Conservation (phyloP, 176 grass and related monocot species). For the Cenchrus purpureus region DNA sequence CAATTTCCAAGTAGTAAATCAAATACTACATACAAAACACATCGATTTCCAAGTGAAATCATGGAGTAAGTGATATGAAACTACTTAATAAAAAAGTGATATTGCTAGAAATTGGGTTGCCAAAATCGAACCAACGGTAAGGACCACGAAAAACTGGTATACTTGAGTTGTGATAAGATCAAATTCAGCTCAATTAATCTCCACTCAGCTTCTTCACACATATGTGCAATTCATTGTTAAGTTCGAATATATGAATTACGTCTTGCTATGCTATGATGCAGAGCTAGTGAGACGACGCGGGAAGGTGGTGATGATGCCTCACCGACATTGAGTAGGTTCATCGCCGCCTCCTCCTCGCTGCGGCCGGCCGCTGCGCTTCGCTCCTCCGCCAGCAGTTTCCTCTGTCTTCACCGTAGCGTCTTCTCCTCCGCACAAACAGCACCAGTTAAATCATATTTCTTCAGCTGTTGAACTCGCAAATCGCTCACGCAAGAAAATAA, state of each 20-base stretch:
- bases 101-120: too few species aligned
- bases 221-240: not conserved
- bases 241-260: not conserved
- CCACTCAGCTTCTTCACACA: not conserved
- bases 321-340: constrained; percentile 71
- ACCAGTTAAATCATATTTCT: not conserved
- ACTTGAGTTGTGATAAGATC: not conserved
- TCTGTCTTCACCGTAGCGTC: constrained; percentile 51
- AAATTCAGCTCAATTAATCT: not conserved
- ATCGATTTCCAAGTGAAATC: not conserved
- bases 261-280: too few species aligned
- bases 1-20: not conserved
- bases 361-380: constrained; percentile 2
- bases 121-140: too few species aligned
- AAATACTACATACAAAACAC: not conserved
- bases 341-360: constrained; percentile 21
- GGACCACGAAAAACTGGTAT: too few species aligned
- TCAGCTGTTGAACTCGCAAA: not conserved
- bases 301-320: not conserved
- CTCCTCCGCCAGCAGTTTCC: constrained; percentile 28
- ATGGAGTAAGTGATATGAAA: too few species aligned
- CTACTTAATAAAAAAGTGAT: too few species aligned
- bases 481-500: not conserved
- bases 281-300: too few species aligned
- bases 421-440: constrained; percentile 57